Percentiles rank a stretch among this genome's conserved stretches.
Evolutionary conservation across 139 green algal species (phyloP).

Genomic region (Deuterostichococcus epilithicus): DNA sequence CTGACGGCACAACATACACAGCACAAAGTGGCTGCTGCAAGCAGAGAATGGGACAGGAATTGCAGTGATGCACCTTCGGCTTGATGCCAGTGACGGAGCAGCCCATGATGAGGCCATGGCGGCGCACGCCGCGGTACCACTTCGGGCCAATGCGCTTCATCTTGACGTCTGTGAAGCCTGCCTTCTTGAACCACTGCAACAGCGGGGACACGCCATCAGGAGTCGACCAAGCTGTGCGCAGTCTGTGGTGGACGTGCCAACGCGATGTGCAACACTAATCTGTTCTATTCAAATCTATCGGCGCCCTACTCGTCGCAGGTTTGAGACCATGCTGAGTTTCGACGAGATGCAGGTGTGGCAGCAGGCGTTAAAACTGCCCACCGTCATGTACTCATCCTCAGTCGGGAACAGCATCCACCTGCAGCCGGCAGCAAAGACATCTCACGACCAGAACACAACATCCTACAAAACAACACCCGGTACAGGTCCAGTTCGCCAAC

Average conservation of each 20-base stretch:
- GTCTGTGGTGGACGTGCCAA: not conserved
- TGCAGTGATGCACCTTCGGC: constrained; percentile 50
- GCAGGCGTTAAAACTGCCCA: not conserved
- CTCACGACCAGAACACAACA: too few relatives aligned
- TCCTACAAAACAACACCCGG: too few relatives aligned
- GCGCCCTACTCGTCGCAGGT: too few relatives aligned
- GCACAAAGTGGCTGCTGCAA: not conserved
- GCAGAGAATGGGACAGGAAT: not conserved
- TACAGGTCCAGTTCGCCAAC: too few relatives aligned
- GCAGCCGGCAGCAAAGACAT: too few relatives aligned
- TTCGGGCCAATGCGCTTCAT: constrained; percentile 89
- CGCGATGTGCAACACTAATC: not conserved
- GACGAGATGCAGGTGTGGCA: not conserved
- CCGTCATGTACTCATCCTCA: constrained; percentile 92
- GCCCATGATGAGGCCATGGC: constrained; percentile 96
- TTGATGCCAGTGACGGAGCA: constrained; percentile 92
- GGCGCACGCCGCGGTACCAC: constrained; percentile 91
- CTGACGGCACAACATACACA: not conserved
- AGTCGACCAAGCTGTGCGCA: too few relatives aligned
- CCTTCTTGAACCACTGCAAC: constrained; percentile 89
- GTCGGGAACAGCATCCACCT: constrained; percentile 98
- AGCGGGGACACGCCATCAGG: not conserved
- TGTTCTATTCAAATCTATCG: too few relatives aligned
- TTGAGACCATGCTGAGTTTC: too few relatives aligned
- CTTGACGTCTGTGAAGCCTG: constrained; percentile 86